Conservation (phyloP, 805 yeast genomes). For the Dipodascopsis uninucleata region DNA sequence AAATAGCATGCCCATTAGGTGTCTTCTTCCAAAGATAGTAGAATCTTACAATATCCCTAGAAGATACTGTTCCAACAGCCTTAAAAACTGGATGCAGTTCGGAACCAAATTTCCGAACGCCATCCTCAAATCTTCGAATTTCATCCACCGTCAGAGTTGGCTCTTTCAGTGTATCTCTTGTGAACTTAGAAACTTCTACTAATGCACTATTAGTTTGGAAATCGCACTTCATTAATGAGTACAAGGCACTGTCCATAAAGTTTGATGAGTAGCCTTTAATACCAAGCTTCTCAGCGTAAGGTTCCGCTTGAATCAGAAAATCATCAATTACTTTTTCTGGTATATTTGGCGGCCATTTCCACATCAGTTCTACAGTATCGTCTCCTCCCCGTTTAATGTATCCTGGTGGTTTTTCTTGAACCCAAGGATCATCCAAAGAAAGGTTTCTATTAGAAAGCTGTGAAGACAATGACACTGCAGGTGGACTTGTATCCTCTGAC, state of each 20-base stretch:
- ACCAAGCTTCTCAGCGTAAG: slow-evolving; percentile 53
- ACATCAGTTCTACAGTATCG: slow-evolving; percentile 56
- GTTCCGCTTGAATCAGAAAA: slow-evolving; percentile 54
- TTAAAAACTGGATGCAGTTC: slow-evolving; percentile 71
- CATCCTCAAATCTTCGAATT: slow-evolving; percentile 64
- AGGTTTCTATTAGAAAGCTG: background rate
- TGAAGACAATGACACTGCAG: too few species aligned
- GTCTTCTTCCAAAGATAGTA: slow-evolving; percentile 94
- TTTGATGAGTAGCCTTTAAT: slow-evolving; percentile 69
- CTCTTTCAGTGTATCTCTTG: slow-evolving; percentile 61
- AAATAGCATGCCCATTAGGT: slow-evolving; percentile 62
- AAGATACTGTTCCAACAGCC: slow-evolving; percentile 67
- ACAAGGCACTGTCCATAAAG: slow-evolving; percentile 70
- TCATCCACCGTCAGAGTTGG: slow-evolving; percentile 72
- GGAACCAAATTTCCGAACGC: slow-evolving; percentile 67
- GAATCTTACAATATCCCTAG: slow-evolving; percentile 76
- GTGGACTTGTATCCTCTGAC: slow-evolving; percentile 32
- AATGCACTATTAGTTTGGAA: slow-evolving; percentile 55
- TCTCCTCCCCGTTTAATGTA: slow-evolving; percentile 81
- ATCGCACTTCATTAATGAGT: slow-evolving; percentile 48
- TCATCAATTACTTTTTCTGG: slow-evolving; percentile 43
- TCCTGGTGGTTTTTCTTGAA: slow-evolving; percentile 74
- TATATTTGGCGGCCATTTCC: slow-evolving; percentile 48
- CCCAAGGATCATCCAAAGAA: slow-evolving; percentile 66
- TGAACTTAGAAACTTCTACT: slow-evolving; percentile 44